Percentiles rank a stretch among this genome's conserved stretches.
phyloP scores from a whole-genome alignment of 345 rosid species.

The Eucalyptus sp. region DNA sequence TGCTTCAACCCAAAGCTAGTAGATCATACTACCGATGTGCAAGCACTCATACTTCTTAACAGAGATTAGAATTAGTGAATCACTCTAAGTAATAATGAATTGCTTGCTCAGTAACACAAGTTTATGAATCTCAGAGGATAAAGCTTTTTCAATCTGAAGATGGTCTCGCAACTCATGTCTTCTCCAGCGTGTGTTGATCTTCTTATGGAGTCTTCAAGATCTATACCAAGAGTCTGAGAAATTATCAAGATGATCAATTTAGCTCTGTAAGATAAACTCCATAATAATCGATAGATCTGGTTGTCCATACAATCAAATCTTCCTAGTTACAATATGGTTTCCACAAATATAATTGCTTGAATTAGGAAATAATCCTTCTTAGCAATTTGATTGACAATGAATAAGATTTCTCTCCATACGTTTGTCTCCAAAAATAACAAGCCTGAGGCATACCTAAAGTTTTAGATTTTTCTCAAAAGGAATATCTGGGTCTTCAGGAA shows the following conservation, averaged over 20 bases:
- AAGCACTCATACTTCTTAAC: not conserved
- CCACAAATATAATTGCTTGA: not conserved
- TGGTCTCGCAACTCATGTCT: not conserved
- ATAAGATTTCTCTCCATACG: not conserved
- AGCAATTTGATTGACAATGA: not conserved
- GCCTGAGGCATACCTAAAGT: not conserved
- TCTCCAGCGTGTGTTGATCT: not conserved
- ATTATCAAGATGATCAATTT: not conserved
- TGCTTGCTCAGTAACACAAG: not conserved
- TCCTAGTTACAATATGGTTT: not conserved
- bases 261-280: not conserved
- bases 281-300: not conserved
- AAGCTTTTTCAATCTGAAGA: not conserved
- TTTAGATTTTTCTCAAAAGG: not conserved
- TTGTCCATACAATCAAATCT: not conserved
- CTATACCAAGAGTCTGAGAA: not conserved
- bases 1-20: not conserved
- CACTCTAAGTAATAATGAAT: not conserved
- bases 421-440: not conserved
- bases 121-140: not conserved
- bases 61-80: not conserved
- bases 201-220: not conserved
- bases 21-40: not conserved
- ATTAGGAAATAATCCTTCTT: not conserved
- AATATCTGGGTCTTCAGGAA: not conserved